A percentile compares a stretch with the other conserved stretches of the same genome.
Evolutionary conservation across 257 asterid species (phyloP).

Genomic region (Asclepias syriaca): DNA sequence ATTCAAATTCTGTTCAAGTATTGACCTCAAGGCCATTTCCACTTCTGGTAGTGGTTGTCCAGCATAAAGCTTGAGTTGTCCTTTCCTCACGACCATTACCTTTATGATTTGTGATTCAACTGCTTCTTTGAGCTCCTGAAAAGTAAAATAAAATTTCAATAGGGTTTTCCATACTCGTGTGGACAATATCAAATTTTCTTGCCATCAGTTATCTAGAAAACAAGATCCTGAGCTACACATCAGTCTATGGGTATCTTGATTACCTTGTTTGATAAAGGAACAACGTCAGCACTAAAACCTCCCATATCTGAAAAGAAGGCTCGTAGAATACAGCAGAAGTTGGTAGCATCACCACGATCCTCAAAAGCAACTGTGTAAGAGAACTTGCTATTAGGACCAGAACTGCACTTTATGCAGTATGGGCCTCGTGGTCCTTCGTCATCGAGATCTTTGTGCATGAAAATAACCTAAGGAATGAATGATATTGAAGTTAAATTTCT

Average conservation of each 20-base stretch:
- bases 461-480: constrained; percentile 43
- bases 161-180: background rate
- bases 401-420: constrained; percentile 41
- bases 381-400: constrained; percentile 24
- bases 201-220: background rate
- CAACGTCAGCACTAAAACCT: constrained; percentile 61
- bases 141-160: background rate
- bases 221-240: background rate
- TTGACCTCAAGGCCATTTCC: constrained; percentile 60
- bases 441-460: constrained; percentile 45
- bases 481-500: background rate
- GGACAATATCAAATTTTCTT: background rate
- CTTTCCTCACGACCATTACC: constrained; percentile 71
- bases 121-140: constrained; percentile 61
- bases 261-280: constrained; percentile 63
- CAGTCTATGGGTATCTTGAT: constrained; percentile 18
- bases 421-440: constrained; percentile 50
- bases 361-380: constrained; percentile 77
- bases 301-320: constrained; percentile 60
- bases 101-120: constrained; percentile 31
- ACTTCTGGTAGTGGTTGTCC: constrained; percentile 84
- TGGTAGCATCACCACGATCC: constrained; percentile 74
- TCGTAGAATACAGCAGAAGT: constrained; percentile 65
- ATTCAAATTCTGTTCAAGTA: constrained; percentile 31
- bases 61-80: constrained; percentile 73